Evolutionary conservation across 176 grass and related monocot species (phyloP), one percentile per base, ranked within the genome.

Genomic region (maize (Zea mays)): DNA sequence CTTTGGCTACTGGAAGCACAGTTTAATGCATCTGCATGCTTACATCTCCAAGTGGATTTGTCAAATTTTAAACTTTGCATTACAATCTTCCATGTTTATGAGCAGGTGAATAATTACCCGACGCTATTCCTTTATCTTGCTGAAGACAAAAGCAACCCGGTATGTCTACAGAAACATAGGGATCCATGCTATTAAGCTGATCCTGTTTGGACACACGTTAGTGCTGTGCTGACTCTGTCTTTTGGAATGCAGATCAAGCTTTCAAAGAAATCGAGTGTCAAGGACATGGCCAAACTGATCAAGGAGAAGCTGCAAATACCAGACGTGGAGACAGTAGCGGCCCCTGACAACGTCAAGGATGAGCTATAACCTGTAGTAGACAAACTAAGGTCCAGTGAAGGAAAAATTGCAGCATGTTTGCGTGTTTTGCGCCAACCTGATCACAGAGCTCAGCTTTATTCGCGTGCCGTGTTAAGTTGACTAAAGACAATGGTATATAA

Each of bases 101-200:
- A 67, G 14, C 85, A 93, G 91, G 83, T 90, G 51, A 88, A 73
- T n/a, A 88, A 90, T 67, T 93, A 93, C 68, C 91, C 91, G 5
- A 68, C 80, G 1, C 85, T 93, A 7, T 16, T 90, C 58, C 74
- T 93, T 42, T 93, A 90, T 81, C 54, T 77, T 8, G 72, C 85
- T 71, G 82, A 82, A 43, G 85, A 90, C 72, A 93, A 90, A 85
- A 88, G 76, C 69, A 88, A 90, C 14, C 85, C 83, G 47, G 91
- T 93, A 81, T 20, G 79, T 74, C 39, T 20, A 55, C 69, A 20
- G 27, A 67, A 69, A 75, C 16, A 69, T 65, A 79, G 55, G 45
- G 2, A 69, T 61, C 11, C 54, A 33, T 38, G 69, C 36, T 52
- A 17, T 3, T 59, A 27, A 33, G 16, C 21, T 38, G 51, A 73